Percentiles rank a stretch among this genome's conserved stretches.
Conservation (phyloP, 139 green algal genomes). For the Trebouxia sp. region DNA sequence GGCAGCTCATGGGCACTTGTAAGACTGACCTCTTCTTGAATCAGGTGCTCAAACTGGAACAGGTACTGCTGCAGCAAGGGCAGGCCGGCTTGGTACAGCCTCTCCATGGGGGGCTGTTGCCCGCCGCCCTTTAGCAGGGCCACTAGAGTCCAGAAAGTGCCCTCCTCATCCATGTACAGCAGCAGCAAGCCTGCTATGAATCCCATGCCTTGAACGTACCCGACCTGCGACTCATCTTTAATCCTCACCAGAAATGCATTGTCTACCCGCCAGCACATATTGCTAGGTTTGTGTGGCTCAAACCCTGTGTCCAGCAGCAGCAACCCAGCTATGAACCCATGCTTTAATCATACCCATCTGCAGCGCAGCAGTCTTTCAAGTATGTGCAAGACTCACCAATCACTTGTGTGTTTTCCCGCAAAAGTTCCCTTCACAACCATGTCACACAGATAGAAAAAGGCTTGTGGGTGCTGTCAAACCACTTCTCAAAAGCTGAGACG, state of each 20-base stretch:
- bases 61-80: slow-evolving; percentile 81
- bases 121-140: slow-evolving; percentile 72
- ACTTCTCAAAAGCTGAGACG: too few relatives aligned
- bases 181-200: slow-evolving; percentile 87
- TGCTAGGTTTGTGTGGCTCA: neutral
- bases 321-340: neutral
- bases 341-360: neutral
- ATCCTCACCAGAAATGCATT: neutral
- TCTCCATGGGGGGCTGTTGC: slow-evolving; percentile 61
- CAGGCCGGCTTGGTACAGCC: slow-evolving; percentile 73
- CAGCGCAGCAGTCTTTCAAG: too few relatives aligned
- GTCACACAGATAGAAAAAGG: too few relatives aligned
- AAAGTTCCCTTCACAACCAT: too few relatives aligned
- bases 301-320: neutral
- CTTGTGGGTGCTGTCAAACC: too few relatives aligned
- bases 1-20: neutral
- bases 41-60: slow-evolving; percentile 46
- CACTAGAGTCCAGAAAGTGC: slow-evolving; percentile 90
- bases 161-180: slow-evolving; percentile 89
- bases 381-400: too few relatives aligned
- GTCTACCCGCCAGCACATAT: neutral
- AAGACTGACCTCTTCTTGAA: slow-evolving; percentile 30
- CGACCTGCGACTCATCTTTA: slow-evolving; percentile 58
- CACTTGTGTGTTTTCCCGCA: too few relatives aligned
- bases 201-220: slow-evolving; percentile 92